Conservation (phyloP, 345 rosid genomes). For the Kandelia obovata region DNA sequence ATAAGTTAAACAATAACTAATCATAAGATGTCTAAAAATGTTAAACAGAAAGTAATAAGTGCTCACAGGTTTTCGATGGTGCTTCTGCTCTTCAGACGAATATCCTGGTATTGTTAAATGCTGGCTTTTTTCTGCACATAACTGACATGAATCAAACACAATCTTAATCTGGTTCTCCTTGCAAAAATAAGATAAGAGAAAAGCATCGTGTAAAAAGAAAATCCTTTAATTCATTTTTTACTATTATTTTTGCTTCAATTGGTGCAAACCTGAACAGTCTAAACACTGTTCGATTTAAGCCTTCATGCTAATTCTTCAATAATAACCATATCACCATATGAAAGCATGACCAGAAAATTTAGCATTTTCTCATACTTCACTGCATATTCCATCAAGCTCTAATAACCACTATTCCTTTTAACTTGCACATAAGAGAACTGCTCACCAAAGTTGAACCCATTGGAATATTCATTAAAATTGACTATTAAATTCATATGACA, state of each 20-base stretch:
- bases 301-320: no score
- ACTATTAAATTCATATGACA: not conserved
- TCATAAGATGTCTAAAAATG: not conserved
- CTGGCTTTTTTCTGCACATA: conserved; percentile 81
- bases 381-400: no score
- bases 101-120: conserved; percentile 76
- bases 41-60: conserved; percentile 7
- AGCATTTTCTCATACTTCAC: not conserved
- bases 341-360: not conserved
- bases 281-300: no score
- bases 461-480: conserved; percentile 3
- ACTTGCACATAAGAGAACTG: no score
- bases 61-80: conserved; percentile 62
- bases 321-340: not conserved
- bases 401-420: no score
- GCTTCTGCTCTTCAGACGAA: conserved; percentile 70
- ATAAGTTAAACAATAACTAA: not conserved
- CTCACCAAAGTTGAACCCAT: not conserved
- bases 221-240: no score
- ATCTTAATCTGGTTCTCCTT: conserved; percentile 3
- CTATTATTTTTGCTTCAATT: no score
- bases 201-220: not conserved
- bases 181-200: conserved; percentile 5
- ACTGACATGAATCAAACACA: conserved; percentile 18
- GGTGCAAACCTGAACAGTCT: no score